phyloP scores from a whole-genome alignment of 805 yeast species.

The Ascoidea tarda region DNA sequence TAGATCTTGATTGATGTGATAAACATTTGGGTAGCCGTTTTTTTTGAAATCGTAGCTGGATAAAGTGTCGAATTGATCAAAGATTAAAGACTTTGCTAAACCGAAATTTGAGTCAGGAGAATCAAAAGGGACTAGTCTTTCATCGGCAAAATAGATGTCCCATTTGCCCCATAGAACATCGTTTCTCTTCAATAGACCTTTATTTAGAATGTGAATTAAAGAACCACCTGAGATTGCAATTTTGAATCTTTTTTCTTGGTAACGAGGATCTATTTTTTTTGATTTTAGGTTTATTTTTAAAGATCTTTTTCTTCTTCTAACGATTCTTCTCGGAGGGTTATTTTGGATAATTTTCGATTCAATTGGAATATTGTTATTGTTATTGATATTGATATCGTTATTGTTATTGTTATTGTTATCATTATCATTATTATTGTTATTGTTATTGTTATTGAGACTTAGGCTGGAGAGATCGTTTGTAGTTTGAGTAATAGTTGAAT shows the following conservation, averaged over 20 bases:
- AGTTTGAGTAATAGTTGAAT: background rate
- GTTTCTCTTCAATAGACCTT: slow-evolving; percentile 66
- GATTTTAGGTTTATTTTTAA: slow-evolving; percentile 25
- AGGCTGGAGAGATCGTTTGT: background rate
- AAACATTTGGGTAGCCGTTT: slow-evolving; percentile 53
- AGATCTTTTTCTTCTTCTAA: slow-evolving; percentile 16
- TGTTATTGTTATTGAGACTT: background rate
- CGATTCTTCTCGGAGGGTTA: slow-evolving; percentile 5
- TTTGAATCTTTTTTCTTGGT: slow-evolving; percentile 58
- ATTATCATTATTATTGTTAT: slow-evolving; percentile 6
- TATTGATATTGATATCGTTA: slow-evolving; percentile 4
- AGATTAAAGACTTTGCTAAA: slow-evolving; percentile 59
- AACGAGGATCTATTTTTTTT: no score
- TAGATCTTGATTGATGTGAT: slow-evolving; percentile 67
- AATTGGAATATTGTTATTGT: slow-evolving; percentile 9
- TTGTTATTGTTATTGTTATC: slow-evolving; percentile 8
- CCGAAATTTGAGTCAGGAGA: slow-evolving; percentile 83
- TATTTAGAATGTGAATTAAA: slow-evolving; percentile 68
- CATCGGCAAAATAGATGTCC: slow-evolving; percentile 82
- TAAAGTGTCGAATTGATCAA: slow-evolving; percentile 19
- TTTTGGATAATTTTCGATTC: slow-evolving; percentile 3
- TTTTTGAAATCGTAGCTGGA: slow-evolving; percentile 7
- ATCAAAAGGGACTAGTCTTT: slow-evolving; percentile 72
- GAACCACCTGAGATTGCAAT: slow-evolving; percentile 94
- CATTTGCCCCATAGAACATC: slow-evolving; percentile 71